Evolutionary conservation across 176 grass and related monocot species (phyloP).

Genomic region (Avena insularis): DNA sequence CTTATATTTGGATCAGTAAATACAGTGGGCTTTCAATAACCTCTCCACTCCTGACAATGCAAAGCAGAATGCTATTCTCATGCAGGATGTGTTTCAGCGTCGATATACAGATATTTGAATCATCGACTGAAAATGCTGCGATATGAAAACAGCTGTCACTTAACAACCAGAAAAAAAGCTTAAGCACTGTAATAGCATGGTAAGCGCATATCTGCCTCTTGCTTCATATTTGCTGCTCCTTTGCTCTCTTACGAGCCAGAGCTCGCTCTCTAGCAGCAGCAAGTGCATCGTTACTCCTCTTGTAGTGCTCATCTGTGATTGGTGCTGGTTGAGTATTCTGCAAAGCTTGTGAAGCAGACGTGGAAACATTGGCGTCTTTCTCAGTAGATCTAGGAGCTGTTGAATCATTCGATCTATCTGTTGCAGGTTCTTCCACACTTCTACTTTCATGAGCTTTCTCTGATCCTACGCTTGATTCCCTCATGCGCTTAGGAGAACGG

Average conservation of each 20-base stretch:
- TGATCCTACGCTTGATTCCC: constrained; percentile 53
- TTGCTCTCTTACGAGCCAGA: constrained; percentile 80
- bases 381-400: constrained; percentile 37
- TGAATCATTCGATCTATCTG: constrained; percentile 30
- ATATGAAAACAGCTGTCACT: background rate
- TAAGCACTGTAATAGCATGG: background rate
- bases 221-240: constrained; percentile 50
- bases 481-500: constrained; percentile 41
- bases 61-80: background rate
- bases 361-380: constrained; percentile 34
- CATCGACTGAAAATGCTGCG: background rate
- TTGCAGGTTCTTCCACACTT: constrained; percentile 35
- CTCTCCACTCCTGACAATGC: background rate
- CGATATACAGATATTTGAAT: background rate
- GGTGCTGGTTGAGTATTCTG: constrained; percentile 34
- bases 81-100: background rate
- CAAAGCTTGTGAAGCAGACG: constrained; percentile 37
- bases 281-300: constrained; percentile 76
- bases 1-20: background rate
- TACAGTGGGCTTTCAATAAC: background rate
- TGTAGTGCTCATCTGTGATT: constrained; percentile 62
- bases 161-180: background rate
- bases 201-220: background rate
- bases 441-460: constrained; percentile 36
- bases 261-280: constrained; percentile 74